Evolutionary conservation across 768 basidiomycete species (phyloP).

Genomic region (Podaxis sp.): DNA sequence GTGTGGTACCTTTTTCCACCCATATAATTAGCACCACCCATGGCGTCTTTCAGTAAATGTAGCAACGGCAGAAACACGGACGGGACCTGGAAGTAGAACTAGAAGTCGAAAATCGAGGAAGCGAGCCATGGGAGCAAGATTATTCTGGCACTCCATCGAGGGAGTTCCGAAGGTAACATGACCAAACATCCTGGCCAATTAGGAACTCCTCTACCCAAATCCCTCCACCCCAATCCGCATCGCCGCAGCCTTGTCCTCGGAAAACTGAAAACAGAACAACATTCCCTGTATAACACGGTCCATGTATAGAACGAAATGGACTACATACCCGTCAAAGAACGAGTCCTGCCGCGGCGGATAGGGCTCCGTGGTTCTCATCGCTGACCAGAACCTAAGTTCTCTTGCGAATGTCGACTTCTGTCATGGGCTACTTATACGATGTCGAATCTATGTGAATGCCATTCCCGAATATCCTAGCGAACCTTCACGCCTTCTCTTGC

Average conservation of each 20-base stretch:
- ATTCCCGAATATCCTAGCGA: not conserved
- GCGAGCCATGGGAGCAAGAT: not conserved
- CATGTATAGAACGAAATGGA: not conserved
- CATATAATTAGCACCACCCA: slow-evolving; percentile 77
- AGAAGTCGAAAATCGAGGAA: not conserved
- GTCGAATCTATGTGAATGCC: not conserved
- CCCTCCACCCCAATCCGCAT: not conserved
- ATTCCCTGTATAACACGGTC: not conserved
- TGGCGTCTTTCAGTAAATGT: slow-evolving; percentile 20
- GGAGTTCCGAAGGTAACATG: not conserved
- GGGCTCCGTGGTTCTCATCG: not conserved
- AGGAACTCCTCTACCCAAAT: not conserved
- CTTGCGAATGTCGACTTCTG: not conserved
- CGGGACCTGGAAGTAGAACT: not conserved
- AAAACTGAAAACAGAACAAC: not conserved
- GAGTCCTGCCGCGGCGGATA: not conserved
- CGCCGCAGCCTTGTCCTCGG: not conserved
- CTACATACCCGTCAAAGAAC: not conserved
- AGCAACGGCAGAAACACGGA: too few species aligned
- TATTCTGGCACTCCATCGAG: not conserved
- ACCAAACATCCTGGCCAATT: slow-evolving; percentile 3
- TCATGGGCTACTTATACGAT: not conserved
- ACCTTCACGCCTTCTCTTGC: not conserved
- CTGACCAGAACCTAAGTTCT: not conserved
- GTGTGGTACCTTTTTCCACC: slow-evolving; percentile 58